Evolutionary conservation across 2,329 filamentous ascomycete species (phyloP), one percentile per base, ranked within the genome.

Genomic region (Aspergillus quadrilineatus): DNA sequence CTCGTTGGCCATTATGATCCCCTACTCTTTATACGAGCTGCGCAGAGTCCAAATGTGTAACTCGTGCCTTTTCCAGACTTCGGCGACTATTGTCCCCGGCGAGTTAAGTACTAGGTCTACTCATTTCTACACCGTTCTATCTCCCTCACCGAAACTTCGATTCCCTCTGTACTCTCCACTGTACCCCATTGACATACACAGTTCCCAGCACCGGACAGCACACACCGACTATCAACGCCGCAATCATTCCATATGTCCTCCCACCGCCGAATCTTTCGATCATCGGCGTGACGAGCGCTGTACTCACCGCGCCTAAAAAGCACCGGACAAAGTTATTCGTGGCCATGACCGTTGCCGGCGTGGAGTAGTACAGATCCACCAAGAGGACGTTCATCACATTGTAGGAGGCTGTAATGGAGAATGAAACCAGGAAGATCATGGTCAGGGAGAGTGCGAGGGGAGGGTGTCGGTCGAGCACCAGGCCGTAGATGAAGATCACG

Each of bases 331-430:
- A 62, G 54, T 73, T 74, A 37, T 67, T 68, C 5, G 72, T 67
- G 12, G 71, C 70, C 63, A 68, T 72, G 0, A 66, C 71, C 0
- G 67, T 67, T 3, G 70, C 70, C 0, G 71, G 67, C 0, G 61
- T 67, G 2, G 56, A 41, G 64, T 67, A 63, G 60, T 76, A 72
- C 45, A 78, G 63, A 58, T 79, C 77, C 0, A 79, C 69, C 39
- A 79, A 70, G 14, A 83, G 63, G 0, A 79, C 75, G 50, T 77
- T 80, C 29, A 75, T 67, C 15, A 73, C 67, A 50, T 79, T 76
- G 53, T 74, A 79, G 1, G 70, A 69, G 5, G 72, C 71, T 10
- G 71, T 73, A 28, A 77, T 67, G 53, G 63, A 69, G 55, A 73
- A 76, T 7, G 67, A 69, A n/a, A 67, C 64, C 39, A 68, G 41